These are phyloP conservation scores for Aspergillus aculeatinus DNA, from an alignment of 2,329 filamentous ascomycete genomes.

Conservation along the genomic window DNA sequence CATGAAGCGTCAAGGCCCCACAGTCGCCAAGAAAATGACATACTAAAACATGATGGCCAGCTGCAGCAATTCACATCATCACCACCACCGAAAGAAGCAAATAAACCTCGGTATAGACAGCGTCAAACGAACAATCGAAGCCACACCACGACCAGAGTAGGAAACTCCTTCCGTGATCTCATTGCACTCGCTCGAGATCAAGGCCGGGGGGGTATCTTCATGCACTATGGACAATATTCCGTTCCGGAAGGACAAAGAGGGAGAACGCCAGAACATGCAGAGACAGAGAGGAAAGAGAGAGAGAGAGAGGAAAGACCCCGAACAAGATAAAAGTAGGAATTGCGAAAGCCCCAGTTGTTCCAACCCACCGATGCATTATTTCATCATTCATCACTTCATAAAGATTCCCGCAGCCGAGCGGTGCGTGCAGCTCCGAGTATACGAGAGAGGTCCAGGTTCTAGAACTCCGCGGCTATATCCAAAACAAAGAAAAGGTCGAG, in stretches of 20 bases:
- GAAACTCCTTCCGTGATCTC: conserved; percentile 27
- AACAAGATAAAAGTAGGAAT: conserved; percentile 18
- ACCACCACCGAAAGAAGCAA: conserved; percentile 1
- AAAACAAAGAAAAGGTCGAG: conserved; percentile 14
- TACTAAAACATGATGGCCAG: conserved; percentile 24
- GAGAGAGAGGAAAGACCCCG: conserved; percentile 1
- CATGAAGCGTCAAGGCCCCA: neutral
- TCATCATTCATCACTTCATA: conserved; percentile 42
- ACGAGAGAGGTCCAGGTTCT: conserved; percentile 20
- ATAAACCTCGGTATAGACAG: conserved; percentile 15
- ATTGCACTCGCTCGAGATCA: conserved; percentile 23
- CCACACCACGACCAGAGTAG: conserved; percentile 27
- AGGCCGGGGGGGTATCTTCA: conserved; percentile 36
- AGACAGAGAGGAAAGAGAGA: conserved; percentile 12
- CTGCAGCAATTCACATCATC: neutral
- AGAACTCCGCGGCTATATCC: conserved; percentile 18
- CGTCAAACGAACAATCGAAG: conserved; percentile 19
- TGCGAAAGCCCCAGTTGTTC: conserved; percentile 20
- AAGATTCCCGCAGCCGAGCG: conserved; percentile 22
- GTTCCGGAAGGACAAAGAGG: conserved; percentile 16
- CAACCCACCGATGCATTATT: conserved; percentile 34
- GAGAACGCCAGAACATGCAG: conserved; percentile 34
- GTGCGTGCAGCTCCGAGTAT: conserved; percentile 17
- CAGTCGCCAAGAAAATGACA: conserved; percentile 9
- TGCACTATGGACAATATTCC: conserved; percentile 33